Evolutionary conservation across 2,329 filamentous ascomycete species (phyloP).

Genomic region (Trichoderma atroviride): DNA sequence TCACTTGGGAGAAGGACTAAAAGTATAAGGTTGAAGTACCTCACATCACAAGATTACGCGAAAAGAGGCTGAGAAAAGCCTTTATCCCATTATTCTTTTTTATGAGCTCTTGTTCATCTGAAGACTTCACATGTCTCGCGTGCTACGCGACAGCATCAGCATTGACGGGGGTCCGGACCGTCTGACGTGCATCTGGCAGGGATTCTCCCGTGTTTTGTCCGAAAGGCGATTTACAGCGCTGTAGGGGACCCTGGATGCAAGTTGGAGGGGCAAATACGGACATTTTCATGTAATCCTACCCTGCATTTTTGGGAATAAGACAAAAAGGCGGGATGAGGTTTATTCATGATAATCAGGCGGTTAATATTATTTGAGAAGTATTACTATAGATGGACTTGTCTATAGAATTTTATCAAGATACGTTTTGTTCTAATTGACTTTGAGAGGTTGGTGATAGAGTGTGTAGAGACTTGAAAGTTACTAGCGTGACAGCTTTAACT

Average conservation of each 20-base stretch:
- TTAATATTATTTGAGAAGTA: not conserved
- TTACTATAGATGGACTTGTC: too few species aligned
- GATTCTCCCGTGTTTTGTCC: constrained; percentile 47
- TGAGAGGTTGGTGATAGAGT: not conserved
- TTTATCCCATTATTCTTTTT: not conserved
- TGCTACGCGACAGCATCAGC: too few species aligned
- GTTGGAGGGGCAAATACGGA: not conserved
- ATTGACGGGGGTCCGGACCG: too few species aligned
- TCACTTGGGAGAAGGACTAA: too few species aligned
- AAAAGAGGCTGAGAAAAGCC: too few species aligned
- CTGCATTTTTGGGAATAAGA: not conserved
- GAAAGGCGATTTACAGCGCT: constrained; percentile 58
- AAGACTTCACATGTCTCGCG: constrained; percentile 51
- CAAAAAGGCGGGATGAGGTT: not conserved
- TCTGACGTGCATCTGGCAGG: constrained; percentile 22
- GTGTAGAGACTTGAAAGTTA: not conserved
- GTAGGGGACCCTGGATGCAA: not conserved
- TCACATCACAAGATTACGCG: too few species aligned
- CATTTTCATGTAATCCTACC: not conserved
- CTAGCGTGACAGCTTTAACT: not conserved
- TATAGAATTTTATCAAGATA: not conserved
- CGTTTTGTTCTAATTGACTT: not conserved
- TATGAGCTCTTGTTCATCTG: constrained; percentile 26
- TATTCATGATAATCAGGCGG: not conserved
- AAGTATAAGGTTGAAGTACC: too few species aligned